phyloP scores from a whole-genome alignment of 345 rosid genomes.

The Angophora floribunda region DNA sequence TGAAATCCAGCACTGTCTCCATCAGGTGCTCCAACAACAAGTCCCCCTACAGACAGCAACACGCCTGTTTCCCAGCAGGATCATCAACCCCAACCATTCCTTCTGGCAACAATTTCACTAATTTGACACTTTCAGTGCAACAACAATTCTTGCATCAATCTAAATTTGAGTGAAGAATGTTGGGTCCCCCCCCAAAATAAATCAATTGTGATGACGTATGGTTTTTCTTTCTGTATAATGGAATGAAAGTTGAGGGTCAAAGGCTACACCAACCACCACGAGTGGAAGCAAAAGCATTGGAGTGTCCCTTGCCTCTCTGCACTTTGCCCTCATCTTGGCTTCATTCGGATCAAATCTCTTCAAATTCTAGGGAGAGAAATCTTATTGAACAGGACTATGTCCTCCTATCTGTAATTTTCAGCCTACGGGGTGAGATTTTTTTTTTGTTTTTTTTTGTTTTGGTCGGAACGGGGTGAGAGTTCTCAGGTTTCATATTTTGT shows the following conservation, averaged over 20 bases:
- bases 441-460: too few species aligned
- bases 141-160: background rate
- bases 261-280: conserved; percentile 12
- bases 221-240: background rate
- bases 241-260: conserved; percentile 11
- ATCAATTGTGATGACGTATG: background rate
- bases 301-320: background rate
- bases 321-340: background rate
- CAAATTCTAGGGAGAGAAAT: background rate
- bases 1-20: conserved; percentile 3
- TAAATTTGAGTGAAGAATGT: conserved; percentile 1
- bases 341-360: background rate
- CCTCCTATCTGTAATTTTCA: background rate
- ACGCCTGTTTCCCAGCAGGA: conserved; percentile 5
- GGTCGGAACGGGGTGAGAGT: background rate
- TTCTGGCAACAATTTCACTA: conserved; percentile 1
- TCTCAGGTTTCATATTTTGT: background rate
- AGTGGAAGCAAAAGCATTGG: background rate
- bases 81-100: conserved; percentile 6
- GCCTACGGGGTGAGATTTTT: background rate
- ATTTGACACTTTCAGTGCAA: background rate
- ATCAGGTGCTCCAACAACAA: conserved; percentile 2
- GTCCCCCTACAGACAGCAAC: conserved; percentile 1
- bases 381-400: background rate
- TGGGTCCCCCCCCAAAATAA: background rate